Conservation (phyloP, 495 filamentous ascomycete species). For the Aspergillus leporis region DNA sequence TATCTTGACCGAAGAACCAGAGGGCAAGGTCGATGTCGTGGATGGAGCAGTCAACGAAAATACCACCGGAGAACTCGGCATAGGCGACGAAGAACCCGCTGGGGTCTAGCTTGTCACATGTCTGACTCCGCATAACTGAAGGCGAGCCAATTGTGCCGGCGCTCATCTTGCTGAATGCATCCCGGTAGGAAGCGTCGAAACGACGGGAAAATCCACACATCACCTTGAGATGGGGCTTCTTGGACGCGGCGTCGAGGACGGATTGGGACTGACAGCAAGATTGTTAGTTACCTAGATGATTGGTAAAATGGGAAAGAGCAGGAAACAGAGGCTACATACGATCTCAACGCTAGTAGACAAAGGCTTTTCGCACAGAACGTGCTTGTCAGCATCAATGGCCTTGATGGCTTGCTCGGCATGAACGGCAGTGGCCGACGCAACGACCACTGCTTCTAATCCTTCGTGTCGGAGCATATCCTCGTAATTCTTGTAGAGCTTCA, state of each 20-base stretch:
- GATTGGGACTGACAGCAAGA: constrained; percentile 42
- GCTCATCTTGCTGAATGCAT: constrained; percentile 47
- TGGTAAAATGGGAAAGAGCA: background rate
- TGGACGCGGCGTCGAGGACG: constrained; percentile 51
- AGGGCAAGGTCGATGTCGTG: constrained; percentile 60
- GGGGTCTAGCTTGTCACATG: constrained; percentile 58
- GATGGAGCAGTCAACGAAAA: constrained; percentile 60
- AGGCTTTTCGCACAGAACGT: constrained; percentile 60
- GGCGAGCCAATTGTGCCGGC: constrained; percentile 51
- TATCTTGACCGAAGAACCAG: constrained; percentile 57
- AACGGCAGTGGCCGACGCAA: constrained; percentile 54
- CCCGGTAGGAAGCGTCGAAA: constrained; percentile 57
- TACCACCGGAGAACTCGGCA: constrained; percentile 58
- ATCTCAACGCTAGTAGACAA: constrained; percentile 51
- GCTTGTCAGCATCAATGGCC: constrained; percentile 52
- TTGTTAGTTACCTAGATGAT: constrained; percentile 1
- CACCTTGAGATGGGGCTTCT: constrained; percentile 54
- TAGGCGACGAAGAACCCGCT: constrained; percentile 58
- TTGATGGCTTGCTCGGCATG: constrained; percentile 59
- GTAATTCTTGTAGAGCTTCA: constrained; percentile 51
- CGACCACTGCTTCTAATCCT: constrained; percentile 53
- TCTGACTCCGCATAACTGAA: constrained; percentile 56
- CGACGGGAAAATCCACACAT: constrained; percentile 62
- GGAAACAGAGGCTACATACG: constrained; percentile 32
- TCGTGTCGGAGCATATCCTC: constrained; percentile 57